Conservation (phyloP, 2,329 filamentous ascomycete species). For the Colletotrichum tofieldiae region DNA sequence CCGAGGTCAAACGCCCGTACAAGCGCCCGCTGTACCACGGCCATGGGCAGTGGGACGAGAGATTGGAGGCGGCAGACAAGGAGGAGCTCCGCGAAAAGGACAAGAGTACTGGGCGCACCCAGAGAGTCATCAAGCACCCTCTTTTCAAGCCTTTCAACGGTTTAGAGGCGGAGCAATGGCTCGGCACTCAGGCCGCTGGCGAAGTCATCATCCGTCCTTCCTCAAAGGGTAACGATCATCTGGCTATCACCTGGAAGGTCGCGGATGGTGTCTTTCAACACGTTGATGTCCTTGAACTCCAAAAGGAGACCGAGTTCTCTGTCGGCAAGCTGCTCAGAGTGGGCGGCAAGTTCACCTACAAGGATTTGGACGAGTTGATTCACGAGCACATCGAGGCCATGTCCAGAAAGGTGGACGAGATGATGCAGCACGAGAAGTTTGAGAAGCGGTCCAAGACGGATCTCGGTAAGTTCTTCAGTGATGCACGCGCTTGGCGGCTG, state of each 20-base stretch:
- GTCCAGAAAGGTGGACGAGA: constrained; percentile 97
- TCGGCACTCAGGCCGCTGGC: constrained; percentile 87
- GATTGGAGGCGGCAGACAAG: constrained; percentile 84
- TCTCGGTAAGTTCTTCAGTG: constrained; percentile 75
- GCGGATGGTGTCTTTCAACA: constrained; percentile 97
- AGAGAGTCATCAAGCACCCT: constrained; percentile 97
- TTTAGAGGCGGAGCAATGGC: constrained; percentile 91
- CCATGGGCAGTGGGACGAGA: constrained; percentile 88
- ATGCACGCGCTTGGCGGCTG: background rate
- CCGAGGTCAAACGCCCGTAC: constrained; percentile 82
- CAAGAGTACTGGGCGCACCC: constrained; percentile 85
- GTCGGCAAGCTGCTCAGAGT: constrained; percentile 90
- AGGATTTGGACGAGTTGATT: constrained; percentile 96
- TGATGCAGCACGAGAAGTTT: constrained; percentile 95
- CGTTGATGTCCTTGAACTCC: constrained; percentile 95
- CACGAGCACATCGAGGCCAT: constrained; percentile 98
- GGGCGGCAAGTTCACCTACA: constrained; percentile 90
- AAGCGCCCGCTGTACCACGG: constrained; percentile 79
- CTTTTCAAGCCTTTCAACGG: constrained; percentile 96
- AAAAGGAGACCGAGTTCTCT: constrained; percentile 97
- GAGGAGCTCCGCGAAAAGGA: constrained; percentile 90
- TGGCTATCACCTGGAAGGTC: constrained; percentile 98
- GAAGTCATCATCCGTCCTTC: constrained; percentile 97
- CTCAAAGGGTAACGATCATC: constrained; percentile 94
- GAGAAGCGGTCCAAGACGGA: constrained; percentile 80